These are phyloP conservation scores for Gossypium rotundifolium DNA, from an alignment of 345 rosid species.

Conservation along the genomic window DNA sequence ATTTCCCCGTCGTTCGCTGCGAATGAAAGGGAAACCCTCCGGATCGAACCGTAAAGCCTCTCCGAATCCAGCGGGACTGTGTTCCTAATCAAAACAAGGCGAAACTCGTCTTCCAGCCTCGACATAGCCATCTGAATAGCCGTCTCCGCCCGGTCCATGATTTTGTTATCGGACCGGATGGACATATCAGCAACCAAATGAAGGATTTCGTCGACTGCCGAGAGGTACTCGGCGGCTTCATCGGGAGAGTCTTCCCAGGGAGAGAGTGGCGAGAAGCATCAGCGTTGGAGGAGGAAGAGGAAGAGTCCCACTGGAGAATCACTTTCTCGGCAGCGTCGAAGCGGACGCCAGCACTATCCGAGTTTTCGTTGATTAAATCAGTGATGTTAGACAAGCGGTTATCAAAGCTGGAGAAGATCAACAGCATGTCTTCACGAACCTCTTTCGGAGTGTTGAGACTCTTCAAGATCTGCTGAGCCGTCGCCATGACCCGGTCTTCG, in stretches of 20 bases:
- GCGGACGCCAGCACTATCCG: slow-evolving; percentile 29
- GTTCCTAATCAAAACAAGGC: slow-evolving; percentile 66
- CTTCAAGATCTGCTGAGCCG: slow-evolving; percentile 96
- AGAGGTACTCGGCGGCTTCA: slow-evolving; percentile 55
- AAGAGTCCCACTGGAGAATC: slow-evolving; percentile 53
- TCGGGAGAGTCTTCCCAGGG: slow-evolving; percentile 63
- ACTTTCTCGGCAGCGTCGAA: slow-evolving; percentile 67
- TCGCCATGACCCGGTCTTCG: slow-evolving; percentile 93
- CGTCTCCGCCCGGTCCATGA: slow-evolving; percentile 74
- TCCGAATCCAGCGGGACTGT: slow-evolving; percentile 82
- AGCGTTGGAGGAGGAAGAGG: slow-evolving; percentile 34
- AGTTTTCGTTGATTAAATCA: slow-evolving; percentile 48
- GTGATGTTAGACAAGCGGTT: slow-evolving; percentile 87
- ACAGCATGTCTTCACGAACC: slow-evolving; percentile 89
- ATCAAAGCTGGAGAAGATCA: slow-evolving; percentile 89
- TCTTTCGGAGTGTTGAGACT: slow-evolving; percentile 87
- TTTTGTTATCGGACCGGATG: slow-evolving; percentile 35
- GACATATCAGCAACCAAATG: slow-evolving; percentile 51
- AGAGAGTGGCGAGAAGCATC: slow-evolving; percentile 41
- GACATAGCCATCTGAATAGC: slow-evolving; percentile 92
- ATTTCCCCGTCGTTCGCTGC: slow-evolving; percentile 54
- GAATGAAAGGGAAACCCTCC: slow-evolving; percentile 62
- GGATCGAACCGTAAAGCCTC: slow-evolving; percentile 71
- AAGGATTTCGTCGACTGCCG: slow-evolving; percentile 74
- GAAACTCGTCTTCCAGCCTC: slow-evolving; percentile 83